phyloP scores from a whole-genome alignment of 116 monocot species.

The Iris pallida region DNA sequence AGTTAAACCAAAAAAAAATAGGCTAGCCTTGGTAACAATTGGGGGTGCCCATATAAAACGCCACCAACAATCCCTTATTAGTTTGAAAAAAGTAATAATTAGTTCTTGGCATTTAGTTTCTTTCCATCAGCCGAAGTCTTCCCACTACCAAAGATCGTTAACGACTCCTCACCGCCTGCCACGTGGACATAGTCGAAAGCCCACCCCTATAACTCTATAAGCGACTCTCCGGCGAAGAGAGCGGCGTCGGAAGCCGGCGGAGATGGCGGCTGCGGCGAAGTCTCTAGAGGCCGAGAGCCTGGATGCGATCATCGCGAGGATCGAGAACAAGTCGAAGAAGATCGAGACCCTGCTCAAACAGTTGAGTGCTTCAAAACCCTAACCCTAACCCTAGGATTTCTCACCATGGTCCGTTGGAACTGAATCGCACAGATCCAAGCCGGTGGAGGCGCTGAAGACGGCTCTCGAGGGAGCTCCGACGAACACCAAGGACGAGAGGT shows the following conservation, averaged over 20 bases:
- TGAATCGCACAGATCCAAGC: slow-evolving; percentile 49
- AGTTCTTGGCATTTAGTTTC: no score
- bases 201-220: no score
- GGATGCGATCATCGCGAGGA: slow-evolving; percentile 75
- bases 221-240: no score
- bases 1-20: no score
- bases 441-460: slow-evolving; percentile 84
- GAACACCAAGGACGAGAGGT: slow-evolving; percentile 76
- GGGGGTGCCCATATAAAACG: no score
- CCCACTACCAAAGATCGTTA: no score
- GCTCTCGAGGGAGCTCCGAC: slow-evolving; percentile 76
- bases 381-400: not conserved
- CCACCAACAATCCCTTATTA: no score
- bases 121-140: no score
- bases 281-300: slow-evolving; percentile 54
- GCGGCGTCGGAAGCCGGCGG: not conserved
- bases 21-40: no score
- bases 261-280: slow-evolving; percentile 23
- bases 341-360: slow-evolving; percentile 89
- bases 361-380: slow-evolving; percentile 31
- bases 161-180: no score
- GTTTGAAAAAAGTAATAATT: no score
- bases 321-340: slow-evolving; percentile 91
- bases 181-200: no score
- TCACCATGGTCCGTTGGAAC: not conserved